A percentile compares a stretch with the other conserved stretches of the same genome.
These are phyloP conservation scores for Calonectria multiphialidica DNA, from an alignment of 2,329 filamentous ascomycete genomes.

Conservation along the genomic window DNA sequence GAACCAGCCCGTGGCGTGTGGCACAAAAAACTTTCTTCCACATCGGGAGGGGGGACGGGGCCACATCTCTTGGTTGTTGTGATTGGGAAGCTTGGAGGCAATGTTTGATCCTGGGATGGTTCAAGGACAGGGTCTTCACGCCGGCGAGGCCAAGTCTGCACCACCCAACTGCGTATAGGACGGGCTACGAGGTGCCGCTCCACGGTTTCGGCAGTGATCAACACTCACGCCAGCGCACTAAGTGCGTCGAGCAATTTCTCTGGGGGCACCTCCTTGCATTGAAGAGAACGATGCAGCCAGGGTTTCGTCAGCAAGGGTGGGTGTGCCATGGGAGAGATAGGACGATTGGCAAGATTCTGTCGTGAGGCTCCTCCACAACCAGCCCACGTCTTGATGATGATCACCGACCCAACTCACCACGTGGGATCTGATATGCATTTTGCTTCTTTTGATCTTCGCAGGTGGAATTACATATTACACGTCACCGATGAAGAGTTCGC, in stretches of 20 bases:
- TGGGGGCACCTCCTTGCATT: background rate
- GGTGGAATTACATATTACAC: background rate
- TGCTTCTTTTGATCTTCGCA: background rate
- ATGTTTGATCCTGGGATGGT: background rate
- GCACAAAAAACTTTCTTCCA: conserved; percentile 5
- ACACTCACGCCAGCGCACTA: background rate
- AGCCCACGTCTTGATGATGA: background rate
- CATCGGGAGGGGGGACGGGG: background rate
- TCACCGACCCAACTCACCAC: background rate
- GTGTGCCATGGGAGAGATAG: background rate
- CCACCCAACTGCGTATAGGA: background rate
- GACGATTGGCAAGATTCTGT: background rate
- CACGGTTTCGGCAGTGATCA: conserved; percentile 25
- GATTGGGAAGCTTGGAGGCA: background rate
- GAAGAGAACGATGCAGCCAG: background rate
- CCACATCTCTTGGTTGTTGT: no score
- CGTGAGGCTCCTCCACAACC: background rate
- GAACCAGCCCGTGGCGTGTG: background rate
- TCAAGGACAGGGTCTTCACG: background rate
- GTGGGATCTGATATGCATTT: background rate
- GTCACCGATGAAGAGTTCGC: background rate
- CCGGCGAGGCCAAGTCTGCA: background rate
- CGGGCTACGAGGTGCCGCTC: background rate
- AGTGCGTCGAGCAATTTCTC: background rate
- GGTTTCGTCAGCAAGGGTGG: background rate